Conservation (phyloP, 208 protist species). For the Trypanosoma congolense region DNA sequence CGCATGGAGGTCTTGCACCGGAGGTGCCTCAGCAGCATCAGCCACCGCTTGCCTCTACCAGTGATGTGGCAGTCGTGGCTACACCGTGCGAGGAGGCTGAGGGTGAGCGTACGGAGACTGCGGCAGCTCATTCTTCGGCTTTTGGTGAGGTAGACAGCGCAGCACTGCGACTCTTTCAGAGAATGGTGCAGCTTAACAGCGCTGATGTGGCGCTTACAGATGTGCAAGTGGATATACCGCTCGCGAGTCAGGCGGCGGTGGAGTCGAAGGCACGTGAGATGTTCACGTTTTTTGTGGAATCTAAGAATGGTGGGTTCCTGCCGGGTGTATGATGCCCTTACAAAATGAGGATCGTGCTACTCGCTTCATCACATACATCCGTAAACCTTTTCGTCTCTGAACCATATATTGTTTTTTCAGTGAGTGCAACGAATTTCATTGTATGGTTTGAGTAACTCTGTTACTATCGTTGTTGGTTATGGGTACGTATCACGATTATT, state of each 20-base stretch:
- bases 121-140: not conserved
- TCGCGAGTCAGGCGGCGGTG: constrained; percentile 41
- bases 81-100: not conserved
- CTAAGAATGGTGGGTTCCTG: not conserved
- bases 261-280: constrained; percentile 42
- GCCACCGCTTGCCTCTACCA: not conserved
- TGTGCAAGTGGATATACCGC: constrained; percentile 4
- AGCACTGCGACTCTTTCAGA: constrained; percentile 13
- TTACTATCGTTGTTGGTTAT: too few species aligned
- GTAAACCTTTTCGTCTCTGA: too few species aligned
- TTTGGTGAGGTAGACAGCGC: not conserved
- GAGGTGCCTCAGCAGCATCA: not conserved
- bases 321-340: not conserved
- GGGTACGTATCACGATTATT: too few species aligned
- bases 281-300: constrained; percentile 42
- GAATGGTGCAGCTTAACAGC: constrained; percentile 20
- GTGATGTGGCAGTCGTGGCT: not conserved
- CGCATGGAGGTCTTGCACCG: constrained; percentile 11
- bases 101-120: not conserved
- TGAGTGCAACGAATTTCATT: too few species aligned
- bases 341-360: too few species aligned
- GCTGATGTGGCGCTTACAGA: constrained; percentile 13
- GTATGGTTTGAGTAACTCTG: too few species aligned
- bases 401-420: too few species aligned
- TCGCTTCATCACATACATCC: too few species aligned